Conservation (phyloP, 2,329 filamentous ascomycete species). For the Pseudogymnoascus sp. region DNA sequence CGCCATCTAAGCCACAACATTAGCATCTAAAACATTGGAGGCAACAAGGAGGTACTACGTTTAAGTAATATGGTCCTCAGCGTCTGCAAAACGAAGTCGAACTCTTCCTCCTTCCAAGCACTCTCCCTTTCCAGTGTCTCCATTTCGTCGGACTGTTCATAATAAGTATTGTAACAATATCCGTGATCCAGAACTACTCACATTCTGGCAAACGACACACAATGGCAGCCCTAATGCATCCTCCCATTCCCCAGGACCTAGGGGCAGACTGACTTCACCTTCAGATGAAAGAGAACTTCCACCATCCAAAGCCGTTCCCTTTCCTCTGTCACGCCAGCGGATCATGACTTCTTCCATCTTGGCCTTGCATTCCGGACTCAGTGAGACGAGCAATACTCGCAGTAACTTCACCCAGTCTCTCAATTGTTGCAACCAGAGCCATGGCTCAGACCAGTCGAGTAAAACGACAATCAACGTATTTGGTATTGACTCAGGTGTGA, state of each 20-base stretch:
- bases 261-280: conserved; percentile 61
- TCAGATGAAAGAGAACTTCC: conserved; percentile 49
- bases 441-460: conserved; percentile 92
- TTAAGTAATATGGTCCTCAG: conserved; percentile 82
- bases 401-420: conserved; percentile 84
- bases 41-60: conserved; percentile 44
- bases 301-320: conserved; percentile 57
- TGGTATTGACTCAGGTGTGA: conserved; percentile 74
- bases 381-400: conserved; percentile 62
- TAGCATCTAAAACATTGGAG: not conserved
- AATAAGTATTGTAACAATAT: conserved; percentile 18
- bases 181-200: conserved; percentile 33
- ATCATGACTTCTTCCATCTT: conserved; percentile 81
- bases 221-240: conserved; percentile 79
- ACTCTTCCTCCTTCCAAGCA: conserved; percentile 91
- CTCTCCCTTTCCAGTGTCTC: conserved; percentile 82
- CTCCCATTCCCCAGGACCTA: conserved; percentile 88
- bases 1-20: conserved; percentile 51
- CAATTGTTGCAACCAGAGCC: conserved; percentile 83
- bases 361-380: conserved; percentile 68
- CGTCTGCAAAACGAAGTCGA: conserved; percentile 91
- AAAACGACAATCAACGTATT: conserved; percentile 83
- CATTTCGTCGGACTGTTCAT: conserved; percentile 33
- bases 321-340: conserved; percentile 67
- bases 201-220: conserved; percentile 93